Percentiles rank a stretch among this genome's conserved stretches.
phyloP scores from a whole-genome alignment of 2,329 filamentous ascomycete genomes.

The Periconia sp. region DNA sequence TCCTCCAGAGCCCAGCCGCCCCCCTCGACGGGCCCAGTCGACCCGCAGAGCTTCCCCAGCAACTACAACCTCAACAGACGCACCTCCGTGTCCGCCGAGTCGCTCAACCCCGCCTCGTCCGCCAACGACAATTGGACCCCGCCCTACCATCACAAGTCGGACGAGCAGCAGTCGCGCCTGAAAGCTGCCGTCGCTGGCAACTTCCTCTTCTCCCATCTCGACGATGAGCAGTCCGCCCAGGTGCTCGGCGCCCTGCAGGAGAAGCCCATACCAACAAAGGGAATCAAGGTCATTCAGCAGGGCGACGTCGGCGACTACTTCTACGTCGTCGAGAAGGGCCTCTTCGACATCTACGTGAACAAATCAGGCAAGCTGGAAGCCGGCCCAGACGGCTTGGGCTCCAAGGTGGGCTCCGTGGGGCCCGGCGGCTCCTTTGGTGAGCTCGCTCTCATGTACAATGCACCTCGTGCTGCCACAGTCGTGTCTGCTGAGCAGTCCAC shows the following conservation, averaged over 20 bases:
- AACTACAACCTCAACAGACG: slow-evolving; percentile 94
- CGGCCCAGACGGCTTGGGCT: slow-evolving; percentile 81
- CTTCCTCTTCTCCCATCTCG: slow-evolving; percentile 92
- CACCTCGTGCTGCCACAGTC: slow-evolving; percentile 92
- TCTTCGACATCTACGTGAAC: slow-evolving; percentile 92
- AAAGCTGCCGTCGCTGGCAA: slow-evolving; percentile 84
- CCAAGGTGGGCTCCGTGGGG: slow-evolving; percentile 80
- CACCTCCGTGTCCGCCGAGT: slow-evolving; percentile 96
- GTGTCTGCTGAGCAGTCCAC: slow-evolving; percentile 82
- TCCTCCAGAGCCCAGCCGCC: slow-evolving; percentile 47
- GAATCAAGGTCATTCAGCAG: slow-evolving; percentile 89
- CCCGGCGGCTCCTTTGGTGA: slow-evolving; percentile 95
- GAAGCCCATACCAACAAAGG: slow-evolving; percentile 93
- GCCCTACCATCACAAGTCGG: slow-evolving; percentile 81
- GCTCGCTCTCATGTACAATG: slow-evolving; percentile 97
- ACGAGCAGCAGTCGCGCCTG: slow-evolving; percentile 80
- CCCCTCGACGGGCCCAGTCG: slow-evolving; percentile 55
- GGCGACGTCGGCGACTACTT: slow-evolving; percentile 97
- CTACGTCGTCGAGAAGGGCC: slow-evolving; percentile 91
- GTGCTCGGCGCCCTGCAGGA: slow-evolving; percentile 91
- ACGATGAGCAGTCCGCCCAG: slow-evolving; percentile 88
- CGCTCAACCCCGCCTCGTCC: slow-evolving; percentile 84
- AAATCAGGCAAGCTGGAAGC: slow-evolving; percentile 75
- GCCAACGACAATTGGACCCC: slow-evolving; percentile 89
- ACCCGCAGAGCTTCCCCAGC: slow-evolving; percentile 76